phyloP scores from a whole-genome alignment of 768 basidiomycete species.

The Boletus sp. region DNA sequence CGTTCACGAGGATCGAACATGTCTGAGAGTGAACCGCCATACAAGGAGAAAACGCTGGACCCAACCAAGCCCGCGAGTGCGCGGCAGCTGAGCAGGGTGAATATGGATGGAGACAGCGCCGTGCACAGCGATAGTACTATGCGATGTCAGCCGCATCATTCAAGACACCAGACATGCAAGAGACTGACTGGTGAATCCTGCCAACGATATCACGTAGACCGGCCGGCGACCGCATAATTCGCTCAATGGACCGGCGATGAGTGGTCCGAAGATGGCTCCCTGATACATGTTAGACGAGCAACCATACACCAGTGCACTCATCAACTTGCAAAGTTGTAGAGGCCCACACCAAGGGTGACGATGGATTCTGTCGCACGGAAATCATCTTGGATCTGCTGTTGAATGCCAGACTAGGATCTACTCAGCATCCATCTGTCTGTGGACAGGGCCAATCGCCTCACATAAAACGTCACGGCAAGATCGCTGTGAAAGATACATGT shows the following conservation, averaged over 20 bases:
- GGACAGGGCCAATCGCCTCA: background rate
- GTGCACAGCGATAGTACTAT: slow-evolving; percentile 25
- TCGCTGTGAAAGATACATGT: slow-evolving; percentile 12
- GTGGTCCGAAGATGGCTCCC: slow-evolving; percentile 27
- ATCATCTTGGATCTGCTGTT: no score
- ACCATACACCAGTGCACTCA: no score
- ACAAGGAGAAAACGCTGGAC: slow-evolving; percentile 28
- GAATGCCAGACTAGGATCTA: slow-evolving; percentile 19
- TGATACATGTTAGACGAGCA: background rate
- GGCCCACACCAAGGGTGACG: no score
- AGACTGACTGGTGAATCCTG: slow-evolving; percentile 23
- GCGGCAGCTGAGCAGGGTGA: slow-evolving; percentile 18
- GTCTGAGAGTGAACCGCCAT: slow-evolving; percentile 30
- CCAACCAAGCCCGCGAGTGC: slow-evolving; percentile 24
- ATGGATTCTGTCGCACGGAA: no score
- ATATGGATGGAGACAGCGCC: slow-evolving; percentile 24
- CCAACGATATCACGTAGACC: slow-evolving; percentile 20
- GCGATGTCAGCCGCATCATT: slow-evolving; percentile 3
- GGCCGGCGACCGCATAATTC: slow-evolving; percentile 27
- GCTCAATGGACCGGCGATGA: slow-evolving; percentile 25
- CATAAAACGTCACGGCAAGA: background rate
- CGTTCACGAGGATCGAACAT: slow-evolving; percentile 31
- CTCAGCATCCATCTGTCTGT: slow-evolving; percentile 4
- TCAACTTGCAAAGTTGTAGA: no score
- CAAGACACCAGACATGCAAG: background rate